Percentiles rank a stretch among this genome's conserved stretches.
These are phyloP conservation scores for Calycina herbarum DNA, from an alignment of 2,329 filamentous ascomycete genomes.

Conservation along the genomic window DNA sequence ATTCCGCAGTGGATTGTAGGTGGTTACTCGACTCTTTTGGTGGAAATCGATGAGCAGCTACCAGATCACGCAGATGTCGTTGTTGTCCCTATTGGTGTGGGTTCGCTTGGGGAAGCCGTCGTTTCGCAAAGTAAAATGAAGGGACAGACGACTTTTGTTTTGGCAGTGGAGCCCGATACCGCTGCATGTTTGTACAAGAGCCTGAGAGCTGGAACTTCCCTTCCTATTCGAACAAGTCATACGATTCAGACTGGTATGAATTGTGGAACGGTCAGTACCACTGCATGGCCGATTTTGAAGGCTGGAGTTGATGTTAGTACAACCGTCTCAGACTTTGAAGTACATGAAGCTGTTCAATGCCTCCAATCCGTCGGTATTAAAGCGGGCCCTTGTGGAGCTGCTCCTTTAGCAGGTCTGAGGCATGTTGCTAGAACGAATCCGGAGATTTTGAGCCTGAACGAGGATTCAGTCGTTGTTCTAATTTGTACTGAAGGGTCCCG, in stretches of 20 bases:
- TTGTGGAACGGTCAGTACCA: constrained; percentile 49
- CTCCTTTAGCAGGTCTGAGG: constrained; percentile 8
- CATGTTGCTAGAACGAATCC: not conserved
- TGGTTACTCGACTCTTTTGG: constrained; percentile 73
- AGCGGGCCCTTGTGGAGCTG: constrained; percentile 45
- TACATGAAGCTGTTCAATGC: constrained; percentile 43
- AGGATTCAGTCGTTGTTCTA: constrained; percentile 8
- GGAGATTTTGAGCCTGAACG: not conserved
- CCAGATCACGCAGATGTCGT: constrained; percentile 48
- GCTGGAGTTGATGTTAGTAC: constrained; percentile 45
- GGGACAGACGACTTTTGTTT: constrained; percentile 43
- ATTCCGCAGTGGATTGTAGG: constrained; percentile 74
- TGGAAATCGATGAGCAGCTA: constrained; percentile 65
- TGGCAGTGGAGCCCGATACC: constrained; percentile 69
- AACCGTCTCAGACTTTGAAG: constrained; percentile 45
- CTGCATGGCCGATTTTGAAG: constrained; percentile 47
- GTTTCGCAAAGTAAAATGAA: constrained; percentile 62
- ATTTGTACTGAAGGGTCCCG: constrained; percentile 10
- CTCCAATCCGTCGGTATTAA: constrained; percentile 41
- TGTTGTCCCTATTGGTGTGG: constrained; percentile 70
- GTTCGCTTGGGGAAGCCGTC: constrained; percentile 71
- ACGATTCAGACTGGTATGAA: constrained; percentile 53
- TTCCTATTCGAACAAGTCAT: constrained; percentile 42
- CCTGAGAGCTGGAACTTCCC: constrained; percentile 31
- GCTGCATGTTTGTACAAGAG: constrained; percentile 59